A percentile compares a stretch with the other conserved stretches of the same genome.
These are phyloP conservation scores for Seiridium unicorne DNA, from an alignment of 2,329 filamentous ascomycete genomes.

Conservation along the genomic window DNA sequence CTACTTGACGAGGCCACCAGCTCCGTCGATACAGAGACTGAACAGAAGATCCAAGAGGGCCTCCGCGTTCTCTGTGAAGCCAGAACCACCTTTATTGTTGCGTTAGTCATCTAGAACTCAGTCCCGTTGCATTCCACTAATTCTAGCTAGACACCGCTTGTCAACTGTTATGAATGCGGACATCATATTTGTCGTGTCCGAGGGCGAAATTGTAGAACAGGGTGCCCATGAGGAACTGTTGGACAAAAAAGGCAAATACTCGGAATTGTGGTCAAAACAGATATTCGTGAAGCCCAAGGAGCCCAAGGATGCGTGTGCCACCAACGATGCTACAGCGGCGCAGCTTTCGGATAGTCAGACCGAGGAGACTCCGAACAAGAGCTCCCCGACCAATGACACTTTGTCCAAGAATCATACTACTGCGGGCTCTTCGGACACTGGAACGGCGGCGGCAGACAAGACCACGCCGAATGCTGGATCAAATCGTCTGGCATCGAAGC, in stretches of 20 bases:
- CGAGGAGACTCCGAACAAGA: no score
- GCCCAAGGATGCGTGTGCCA: slow-evolving; percentile 17
- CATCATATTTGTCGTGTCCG: slow-evolving; percentile 62
- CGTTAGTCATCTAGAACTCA: slow-evolving; percentile 37
- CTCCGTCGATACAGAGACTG: slow-evolving; percentile 69
- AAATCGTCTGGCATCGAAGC: slow-evolving; percentile 7
- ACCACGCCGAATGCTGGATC: neutral
- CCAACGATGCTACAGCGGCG: neutral
- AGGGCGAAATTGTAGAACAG: slow-evolving; percentile 62
- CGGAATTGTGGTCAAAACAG: slow-evolving; percentile 65
- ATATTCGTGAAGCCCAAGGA: slow-evolving; percentile 52
- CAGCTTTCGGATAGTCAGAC: neutral
- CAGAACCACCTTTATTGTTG: slow-evolving; percentile 66
- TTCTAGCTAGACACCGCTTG: slow-evolving; percentile 54
- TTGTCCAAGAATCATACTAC: neutral
- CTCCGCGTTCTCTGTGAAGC: slow-evolving; percentile 56
- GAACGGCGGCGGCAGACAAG: no score
- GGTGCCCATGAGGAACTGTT: slow-evolving; percentile 61
- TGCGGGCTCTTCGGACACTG: no score
- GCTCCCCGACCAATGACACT: neutral
- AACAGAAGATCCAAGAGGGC: slow-evolving; percentile 64
- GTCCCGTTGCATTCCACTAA: slow-evolving; percentile 12
- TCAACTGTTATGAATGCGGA: slow-evolving; percentile 72
- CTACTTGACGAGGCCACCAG: slow-evolving; percentile 79
- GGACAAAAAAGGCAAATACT: slow-evolving; percentile 58